These are phyloP conservation scores for Glycine latifolia DNA, from an alignment of 306 rosid genomes.

Conservation along the genomic window DNA sequence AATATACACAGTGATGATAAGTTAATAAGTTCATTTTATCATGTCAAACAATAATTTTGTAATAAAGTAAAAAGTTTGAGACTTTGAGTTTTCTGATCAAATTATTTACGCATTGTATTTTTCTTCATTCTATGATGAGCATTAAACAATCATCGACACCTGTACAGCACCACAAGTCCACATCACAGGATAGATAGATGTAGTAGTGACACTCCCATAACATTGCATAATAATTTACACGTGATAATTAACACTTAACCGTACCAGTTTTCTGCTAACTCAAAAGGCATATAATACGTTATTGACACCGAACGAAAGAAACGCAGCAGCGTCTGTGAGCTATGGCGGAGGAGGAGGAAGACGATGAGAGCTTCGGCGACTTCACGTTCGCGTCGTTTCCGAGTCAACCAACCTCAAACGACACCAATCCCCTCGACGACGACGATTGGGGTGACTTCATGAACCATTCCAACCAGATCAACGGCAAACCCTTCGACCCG, in stretches of 20 bases:
- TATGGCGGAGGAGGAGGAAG: slow-evolving; percentile 84
- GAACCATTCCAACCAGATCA: slow-evolving; percentile 62
- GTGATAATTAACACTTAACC: not conserved
- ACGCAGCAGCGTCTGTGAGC: slow-evolving; percentile 28
- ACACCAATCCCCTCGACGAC: slow-evolving; percentile 24
- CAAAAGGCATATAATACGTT: not conserved
- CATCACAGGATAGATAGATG: not conserved
- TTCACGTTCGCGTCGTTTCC: slow-evolving; percentile 64
- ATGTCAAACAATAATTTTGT: not conserved
- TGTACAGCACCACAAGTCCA: not conserved
- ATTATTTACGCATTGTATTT: not conserved
- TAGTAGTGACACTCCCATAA: not conserved
- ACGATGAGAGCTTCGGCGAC: slow-evolving; percentile 79
- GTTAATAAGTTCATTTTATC: not conserved
- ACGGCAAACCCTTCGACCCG: slow-evolving; percentile 7
- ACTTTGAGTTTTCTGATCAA: no score
- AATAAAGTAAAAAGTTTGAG: not conserved
- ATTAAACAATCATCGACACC: not conserved
- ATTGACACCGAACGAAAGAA: slow-evolving; percentile 24
- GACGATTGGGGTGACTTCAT: slow-evolving; percentile 78
- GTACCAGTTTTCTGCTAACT: not conserved
- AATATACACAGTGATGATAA: no score
- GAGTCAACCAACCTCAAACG: slow-evolving; percentile 42
- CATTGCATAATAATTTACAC: not conserved
- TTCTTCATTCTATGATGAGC: not conserved